These are phyloP conservation scores for Ophiostoma triangulosporum DNA, from an alignment of 2,329 filamentous ascomycete species.

Conservation along the genomic window DNA sequence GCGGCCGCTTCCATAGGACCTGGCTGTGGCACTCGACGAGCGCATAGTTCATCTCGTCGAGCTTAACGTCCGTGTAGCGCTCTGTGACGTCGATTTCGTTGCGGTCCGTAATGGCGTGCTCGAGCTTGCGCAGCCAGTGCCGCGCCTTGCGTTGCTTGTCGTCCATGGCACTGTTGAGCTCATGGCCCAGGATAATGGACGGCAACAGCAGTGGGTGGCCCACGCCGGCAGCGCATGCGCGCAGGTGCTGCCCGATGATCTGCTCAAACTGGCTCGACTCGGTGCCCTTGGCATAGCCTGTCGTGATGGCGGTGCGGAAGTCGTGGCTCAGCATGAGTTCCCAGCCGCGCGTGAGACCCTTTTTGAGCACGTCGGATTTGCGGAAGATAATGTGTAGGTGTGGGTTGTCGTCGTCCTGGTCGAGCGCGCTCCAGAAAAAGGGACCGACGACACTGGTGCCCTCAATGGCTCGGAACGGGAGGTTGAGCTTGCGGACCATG, in stretches of 20 bases:
- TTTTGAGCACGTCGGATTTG: constrained; percentile 54
- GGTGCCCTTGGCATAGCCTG: constrained; percentile 49
- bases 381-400: constrained; percentile 50
- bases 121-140: constrained; percentile 46
- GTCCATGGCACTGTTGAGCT: constrained; percentile 41
- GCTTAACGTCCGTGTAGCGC: constrained; percentile 39
- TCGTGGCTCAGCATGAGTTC: constrained; percentile 49
- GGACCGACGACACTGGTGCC: constrained; percentile 45
- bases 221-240: constrained; percentile 33
- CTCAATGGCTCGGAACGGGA: constrained; percentile 46
- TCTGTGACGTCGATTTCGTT: constrained; percentile 44
- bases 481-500: constrained; percentile 40
- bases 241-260: constrained; percentile 34
- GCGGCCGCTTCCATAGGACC: constrained; percentile 29
- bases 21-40: constrained; percentile 45
- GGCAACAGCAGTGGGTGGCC: constrained; percentile 47
- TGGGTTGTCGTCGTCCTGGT: constrained; percentile 42
- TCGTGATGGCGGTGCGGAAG: constrained; percentile 40
- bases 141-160: constrained; percentile 49
- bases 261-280: constrained; percentile 38
- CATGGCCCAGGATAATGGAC: constrained; percentile 43
- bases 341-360: constrained; percentile 49
- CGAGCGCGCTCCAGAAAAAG: constrained; percentile 47
- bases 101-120: constrained; percentile 47
- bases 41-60: constrained; percentile 47